Evolutionary conservation across 106 monocot genomes (phyloP).

Genomic region (Dioscorea dumetorum): DNA sequence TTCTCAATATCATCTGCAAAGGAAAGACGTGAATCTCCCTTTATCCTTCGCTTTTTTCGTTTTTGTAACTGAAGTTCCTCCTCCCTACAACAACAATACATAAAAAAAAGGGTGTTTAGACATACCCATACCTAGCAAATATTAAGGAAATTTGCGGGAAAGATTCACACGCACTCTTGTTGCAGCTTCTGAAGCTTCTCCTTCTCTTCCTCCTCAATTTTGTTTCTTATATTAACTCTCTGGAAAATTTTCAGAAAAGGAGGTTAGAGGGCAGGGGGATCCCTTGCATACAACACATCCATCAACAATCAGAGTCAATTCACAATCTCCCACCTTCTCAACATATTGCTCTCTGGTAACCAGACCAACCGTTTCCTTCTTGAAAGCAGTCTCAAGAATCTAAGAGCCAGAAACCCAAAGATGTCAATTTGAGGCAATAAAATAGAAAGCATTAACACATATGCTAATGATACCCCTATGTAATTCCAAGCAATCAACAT

Average conservation of each 20-base stretch:
- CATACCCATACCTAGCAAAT: neutral
- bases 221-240: slow-evolving; percentile 95
- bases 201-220: slow-evolving; percentile 99
- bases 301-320: neutral
- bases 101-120: too few species aligned
- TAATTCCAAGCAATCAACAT: neutral
- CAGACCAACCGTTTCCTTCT: slow-evolving; percentile 98
- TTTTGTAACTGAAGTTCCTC: slow-evolving; percentile 88
- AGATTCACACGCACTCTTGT: slow-evolving; percentile 60
- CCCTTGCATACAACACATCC: neutral
- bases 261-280: neutral
- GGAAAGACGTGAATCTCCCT: slow-evolving; percentile 74
- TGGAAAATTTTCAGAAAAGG: neutral
- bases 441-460: neutral
- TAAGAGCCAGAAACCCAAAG: slow-evolving; percentile 17
- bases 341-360: slow-evolving; percentile 98
- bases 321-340: slow-evolving; percentile 63
- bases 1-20: slow-evolving; percentile 89
- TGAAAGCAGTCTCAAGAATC: slow-evolving; percentile 99
- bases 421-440: neutral
- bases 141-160: neutral
- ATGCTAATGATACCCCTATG: neutral
- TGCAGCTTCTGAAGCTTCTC: slow-evolving; percentile 94
- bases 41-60: slow-evolving; percentile 78
- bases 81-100: slow-evolving; percentile 43